Evolutionary conservation across 1,284 basidiomycete genomes (phyloP), one percentile per base, ranked within the genome.

Genomic region (Trametes sp.): DNA sequence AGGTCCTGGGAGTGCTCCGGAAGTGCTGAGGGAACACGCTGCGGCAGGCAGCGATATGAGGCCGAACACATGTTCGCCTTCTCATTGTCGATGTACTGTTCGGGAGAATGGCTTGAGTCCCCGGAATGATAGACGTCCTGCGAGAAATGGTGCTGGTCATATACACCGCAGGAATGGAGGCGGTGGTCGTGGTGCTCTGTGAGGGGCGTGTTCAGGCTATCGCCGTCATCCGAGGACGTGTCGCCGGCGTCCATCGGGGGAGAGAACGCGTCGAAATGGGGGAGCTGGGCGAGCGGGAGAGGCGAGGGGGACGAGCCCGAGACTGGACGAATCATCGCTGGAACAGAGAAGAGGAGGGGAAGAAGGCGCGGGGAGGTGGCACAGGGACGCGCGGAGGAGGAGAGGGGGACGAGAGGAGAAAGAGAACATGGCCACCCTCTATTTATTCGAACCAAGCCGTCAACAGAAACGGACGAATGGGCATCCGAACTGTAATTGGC

Each of bases 161-260:
- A 71, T n/a, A 75, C 68, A 42, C 67, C 63, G 67, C 69, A 71
- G 44, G 69, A 66, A 65, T 69, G 68, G 59, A 72, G 65, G 33
- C 63, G 65, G 62, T 70, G 69, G 46, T 74, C 68, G 60, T 72
- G 68, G 52, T 76, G 73, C 48, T 76, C 72, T 9, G 75, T 74
- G 62, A 77, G 73, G 29, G 78, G 79, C 8, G 78, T 79, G 57
- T 78, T 73, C 31, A 78, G 74, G 53, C 78, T 70, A 61, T 78
- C 75, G 66, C 78, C 77, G 70, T 79, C 79, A 69, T 81, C 80
- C 16, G 78, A 77, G 52, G 76, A 79, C 33, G 71, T 72, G 65
- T 78, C 78, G 53, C 72, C 75, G 50, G 74, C 64, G 62, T 80
- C 80, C 56, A 74, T 72, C 50, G 70, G 74, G 21, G 74, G 76